A percentile compares a stretch with the other conserved stretches of the same genome.
Evolutionary conservation across 805 yeast species (phyloP).

Genomic region (Candida palmyrensis): DNA sequence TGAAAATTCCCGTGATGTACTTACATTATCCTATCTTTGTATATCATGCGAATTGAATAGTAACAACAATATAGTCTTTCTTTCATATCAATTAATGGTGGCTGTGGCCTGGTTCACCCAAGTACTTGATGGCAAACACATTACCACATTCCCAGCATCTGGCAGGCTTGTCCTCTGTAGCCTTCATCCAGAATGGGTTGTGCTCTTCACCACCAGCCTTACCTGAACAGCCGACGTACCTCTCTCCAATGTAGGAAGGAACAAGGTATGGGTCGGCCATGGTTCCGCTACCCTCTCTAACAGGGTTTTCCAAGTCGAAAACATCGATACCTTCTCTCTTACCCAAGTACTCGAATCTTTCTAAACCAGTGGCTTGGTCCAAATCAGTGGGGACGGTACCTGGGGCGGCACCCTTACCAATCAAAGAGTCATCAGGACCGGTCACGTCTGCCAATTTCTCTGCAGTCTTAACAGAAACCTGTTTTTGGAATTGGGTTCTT

Average conservation of each 20-base stretch:
- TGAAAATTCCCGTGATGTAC: too few species aligned
- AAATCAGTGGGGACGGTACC: constrained; percentile 88
- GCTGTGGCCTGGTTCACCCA: constrained; percentile 73
- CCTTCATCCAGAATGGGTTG: constrained; percentile 87
- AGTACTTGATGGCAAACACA: constrained; percentile 81
- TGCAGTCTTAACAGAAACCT: constrained; percentile 57
- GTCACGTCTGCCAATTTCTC: constrained; percentile 68
- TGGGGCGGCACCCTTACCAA: constrained; percentile 85
- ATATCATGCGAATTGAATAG: too few species aligned
- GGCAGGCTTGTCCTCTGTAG: constrained; percentile 72
- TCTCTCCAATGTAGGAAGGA: constrained; percentile 85
- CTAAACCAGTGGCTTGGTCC: constrained; percentile 98
- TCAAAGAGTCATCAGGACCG: constrained; percentile 64
- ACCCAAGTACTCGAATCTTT: constrained; percentile 91
- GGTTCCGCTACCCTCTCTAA: constrained; percentile 86
- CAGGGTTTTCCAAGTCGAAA: constrained; percentile 84
- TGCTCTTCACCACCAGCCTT: constrained; percentile 85
- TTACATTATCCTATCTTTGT: too few species aligned
- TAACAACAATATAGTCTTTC: too few species aligned
- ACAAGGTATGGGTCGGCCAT: constrained; percentile 82
- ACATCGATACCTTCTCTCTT: constrained; percentile 93
- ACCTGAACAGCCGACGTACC: constrained; percentile 98
- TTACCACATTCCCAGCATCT: constrained; percentile 99
- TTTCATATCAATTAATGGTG: too few species aligned
- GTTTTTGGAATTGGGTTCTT: constrained; percentile 21